Conservation (phyloP, 305 asterid genomes). For the Fraxinus dipetala region DNA sequence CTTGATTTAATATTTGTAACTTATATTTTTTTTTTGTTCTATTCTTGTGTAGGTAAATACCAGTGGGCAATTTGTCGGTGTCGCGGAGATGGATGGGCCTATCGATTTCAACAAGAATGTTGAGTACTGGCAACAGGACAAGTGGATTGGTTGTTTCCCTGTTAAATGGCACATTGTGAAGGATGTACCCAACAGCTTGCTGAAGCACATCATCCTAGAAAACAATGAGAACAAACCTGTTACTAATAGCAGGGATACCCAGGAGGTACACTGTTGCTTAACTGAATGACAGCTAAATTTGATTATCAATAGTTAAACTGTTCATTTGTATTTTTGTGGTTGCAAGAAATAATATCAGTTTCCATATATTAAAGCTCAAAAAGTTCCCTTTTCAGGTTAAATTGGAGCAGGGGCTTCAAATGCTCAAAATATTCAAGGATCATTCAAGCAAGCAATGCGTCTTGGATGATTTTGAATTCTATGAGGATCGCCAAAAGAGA, state of each 20-base stretch:
- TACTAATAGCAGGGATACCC: conserved; percentile 58
- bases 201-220: conserved; percentile 56
- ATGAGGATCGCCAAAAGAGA: conserved; percentile 62
- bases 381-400: conserved; percentile 39
- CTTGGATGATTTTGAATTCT: conserved; percentile 64
- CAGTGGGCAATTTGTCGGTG: conserved; percentile 64
- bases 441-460: conserved; percentile 51
- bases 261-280: conserved; percentile 39
- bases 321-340: not conserved
- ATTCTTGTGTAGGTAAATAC: conserved; percentile 44
- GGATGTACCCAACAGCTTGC: conserved; percentile 60
- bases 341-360: not conserved
- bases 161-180: conserved; percentile 63
- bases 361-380: not conserved
- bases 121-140: conserved; percentile 75
- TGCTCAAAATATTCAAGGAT: conserved; percentile 55
- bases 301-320: not conserved
- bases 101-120: conserved; percentile 57
- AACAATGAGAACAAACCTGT: conserved; percentile 64
- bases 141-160: conserved; percentile 67
- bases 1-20: not conserved
- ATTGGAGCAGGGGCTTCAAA: conserved; percentile 54
- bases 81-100: conserved; percentile 62
- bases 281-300: not conserved
- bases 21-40: not conserved